These are phyloP conservation scores for Huntiella omanensis DNA, from an alignment of 2,329 filamentous ascomycete genomes.

Conservation along the genomic window DNA sequence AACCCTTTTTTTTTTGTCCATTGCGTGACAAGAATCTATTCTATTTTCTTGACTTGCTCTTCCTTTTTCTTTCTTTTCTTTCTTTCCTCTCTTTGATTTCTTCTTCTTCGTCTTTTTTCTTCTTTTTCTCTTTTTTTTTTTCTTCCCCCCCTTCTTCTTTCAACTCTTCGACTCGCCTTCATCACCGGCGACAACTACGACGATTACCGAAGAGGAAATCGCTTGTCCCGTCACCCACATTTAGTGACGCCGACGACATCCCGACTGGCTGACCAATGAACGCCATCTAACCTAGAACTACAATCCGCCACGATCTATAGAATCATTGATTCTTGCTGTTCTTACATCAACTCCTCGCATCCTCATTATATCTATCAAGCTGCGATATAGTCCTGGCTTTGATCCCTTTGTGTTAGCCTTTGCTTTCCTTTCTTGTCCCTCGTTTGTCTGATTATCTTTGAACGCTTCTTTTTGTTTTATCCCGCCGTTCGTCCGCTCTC, in stretches of 20 bases:
- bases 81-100: not conserved
- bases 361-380: no score
- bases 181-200: not conserved
- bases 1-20: not conserved
- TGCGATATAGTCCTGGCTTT: no score
- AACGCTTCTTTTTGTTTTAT: conserved; percentile 1
- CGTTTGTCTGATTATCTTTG: conserved; percentile 3
- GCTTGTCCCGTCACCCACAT: no score
- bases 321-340: no score
- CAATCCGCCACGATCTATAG: no score
- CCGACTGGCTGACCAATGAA: no score
- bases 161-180: not conserved
- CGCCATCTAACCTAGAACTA: no score
- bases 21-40: not conserved
- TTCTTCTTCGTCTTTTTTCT: conserved; percentile 4
- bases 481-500: not conserved
- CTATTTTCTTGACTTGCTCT: not conserved
- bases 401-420: no score
- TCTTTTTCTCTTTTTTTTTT: not conserved
- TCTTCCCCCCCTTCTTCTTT: not conserved
- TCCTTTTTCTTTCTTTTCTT: not conserved
- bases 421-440: conserved; percentile 2
- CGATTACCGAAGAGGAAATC: no score
- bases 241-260: no score
- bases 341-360: no score